phyloP scores from a whole-genome alignment of 2,329 filamentous ascomycete genomes.

The Fusarium nurragi region DNA sequence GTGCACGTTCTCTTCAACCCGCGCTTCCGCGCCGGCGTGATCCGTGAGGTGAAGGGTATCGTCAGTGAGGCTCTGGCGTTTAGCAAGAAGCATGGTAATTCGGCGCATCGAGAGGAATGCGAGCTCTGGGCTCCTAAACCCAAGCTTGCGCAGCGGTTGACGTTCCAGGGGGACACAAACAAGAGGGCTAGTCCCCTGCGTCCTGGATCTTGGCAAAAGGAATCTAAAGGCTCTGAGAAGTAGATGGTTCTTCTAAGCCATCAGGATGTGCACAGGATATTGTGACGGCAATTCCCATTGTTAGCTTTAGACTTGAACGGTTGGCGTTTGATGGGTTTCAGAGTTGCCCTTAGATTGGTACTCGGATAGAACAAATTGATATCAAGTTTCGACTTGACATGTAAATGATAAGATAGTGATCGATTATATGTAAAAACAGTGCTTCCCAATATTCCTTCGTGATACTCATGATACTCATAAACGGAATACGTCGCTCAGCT shows the following conservation, averaged over 20 bases:
- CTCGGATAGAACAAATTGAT: not conserved
- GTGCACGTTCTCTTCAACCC: not conserved
- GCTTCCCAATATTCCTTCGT: not conserved
- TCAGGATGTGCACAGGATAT: too few species aligned
- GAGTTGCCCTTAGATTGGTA: not conserved
- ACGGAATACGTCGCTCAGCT: conserved; percentile 42
- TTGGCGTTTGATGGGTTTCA: not conserved
- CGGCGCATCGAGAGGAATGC: conserved; percentile 13
- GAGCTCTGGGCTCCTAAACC: not conserved
- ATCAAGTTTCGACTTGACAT: not conserved
- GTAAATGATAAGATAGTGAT: not conserved
- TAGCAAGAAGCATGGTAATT: not conserved
- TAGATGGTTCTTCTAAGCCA: not conserved
- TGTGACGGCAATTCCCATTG: not conserved
- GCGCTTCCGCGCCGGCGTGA: not conserved
- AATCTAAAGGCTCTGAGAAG: not conserved
- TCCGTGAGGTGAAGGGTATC: conserved; percentile 6
- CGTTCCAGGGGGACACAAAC: not conserved
- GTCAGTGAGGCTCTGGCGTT: conserved; percentile 1
- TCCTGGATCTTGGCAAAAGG: conserved; percentile 1
- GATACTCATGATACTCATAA: conserved; percentile 9
- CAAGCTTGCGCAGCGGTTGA: not conserved
- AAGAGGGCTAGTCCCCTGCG: not conserved
- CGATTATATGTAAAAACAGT: not conserved
- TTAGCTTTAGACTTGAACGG: not conserved